Evolutionary conservation across 2,329 filamentous ascomycete genomes (phyloP).

Genomic region (Alternaria sp.): DNA sequence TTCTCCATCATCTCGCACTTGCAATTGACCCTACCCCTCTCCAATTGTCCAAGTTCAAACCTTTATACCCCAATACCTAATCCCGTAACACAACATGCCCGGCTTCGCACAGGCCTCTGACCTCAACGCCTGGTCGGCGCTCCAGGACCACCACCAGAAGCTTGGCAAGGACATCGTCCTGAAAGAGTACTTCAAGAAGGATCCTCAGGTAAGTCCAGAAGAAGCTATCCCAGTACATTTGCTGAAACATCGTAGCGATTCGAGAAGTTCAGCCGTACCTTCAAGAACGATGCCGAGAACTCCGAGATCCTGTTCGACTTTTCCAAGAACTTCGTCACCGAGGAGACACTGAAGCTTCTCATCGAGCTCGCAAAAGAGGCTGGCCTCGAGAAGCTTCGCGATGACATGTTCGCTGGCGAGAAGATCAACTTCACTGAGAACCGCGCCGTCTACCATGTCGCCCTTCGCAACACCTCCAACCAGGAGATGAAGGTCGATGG

Average conservation of each 20-base stretch:
- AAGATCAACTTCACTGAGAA: conserved; percentile 99
- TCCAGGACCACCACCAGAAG: conserved; percentile 86
- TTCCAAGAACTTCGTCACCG: conserved; percentile 97
- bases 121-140: conserved; percentile 84
- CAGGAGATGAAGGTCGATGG: conserved; percentile 85
- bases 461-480: conserved; percentile 87
- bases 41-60: conserved; percentile 13
- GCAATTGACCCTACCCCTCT: conserved; percentile 18
- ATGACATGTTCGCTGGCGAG: conserved; percentile 96
- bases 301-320: conserved; percentile 97
- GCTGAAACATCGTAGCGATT: conserved; percentile 67
- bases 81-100: conserved; percentile 53
- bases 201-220: conserved; percentile 60
- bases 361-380: conserved; percentile 92
- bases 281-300: conserved; percentile 77
- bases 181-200: conserved; percentile 89
- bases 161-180: conserved; percentile 89
- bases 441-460: conserved; percentile 93
- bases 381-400: conserved; percentile 87
- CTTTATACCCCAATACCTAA: conserved; percentile 25
- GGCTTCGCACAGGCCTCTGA: conserved; percentile 83
- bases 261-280: conserved; percentile 85
- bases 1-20: conserved; percentile 17
- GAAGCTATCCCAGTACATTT: background rate
- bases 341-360: conserved; percentile 87